phyloP scores from a whole-genome alignment of 257 asterid genomes.

The Anisodus acutangulus region DNA sequence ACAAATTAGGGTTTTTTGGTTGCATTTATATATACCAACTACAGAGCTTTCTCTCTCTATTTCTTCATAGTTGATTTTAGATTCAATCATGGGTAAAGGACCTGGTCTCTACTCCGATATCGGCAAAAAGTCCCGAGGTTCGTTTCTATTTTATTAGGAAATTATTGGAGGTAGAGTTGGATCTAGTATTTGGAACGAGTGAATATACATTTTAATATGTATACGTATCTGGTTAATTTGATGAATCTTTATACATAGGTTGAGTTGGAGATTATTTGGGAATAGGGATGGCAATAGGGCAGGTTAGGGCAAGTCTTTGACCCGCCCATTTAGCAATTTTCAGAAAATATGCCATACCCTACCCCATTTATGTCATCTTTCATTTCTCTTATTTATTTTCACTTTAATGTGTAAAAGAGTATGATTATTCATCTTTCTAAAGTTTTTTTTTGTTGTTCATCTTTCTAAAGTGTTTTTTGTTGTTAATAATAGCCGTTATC shows the following conservation, averaged over 20 bases:
- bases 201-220: background rate
- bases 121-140: slow-evolving; percentile 88
- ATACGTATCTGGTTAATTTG: background rate
- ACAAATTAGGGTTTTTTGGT: slow-evolving; percentile 55
- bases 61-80: slow-evolving; percentile 21
- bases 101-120: slow-evolving; percentile 91
- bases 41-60: background rate
- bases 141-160: background rate
- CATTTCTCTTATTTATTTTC: no score
- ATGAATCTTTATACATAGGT: background rate
- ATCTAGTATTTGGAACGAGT: background rate
- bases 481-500: no score
- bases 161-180: background rate
- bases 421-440: no score
- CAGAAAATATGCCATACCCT: no score
- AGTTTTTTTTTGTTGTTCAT: no score
- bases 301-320: no score
- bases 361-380: no score
- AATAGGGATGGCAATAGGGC: no score
- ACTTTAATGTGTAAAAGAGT: no score
- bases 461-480: no score
- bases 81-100: slow-evolving; percentile 76
- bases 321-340: no score
- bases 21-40: background rate
- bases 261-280: background rate